Conservation (phyloP, 345 rosid genomes). For the Aethionema arabicum region DNA sequence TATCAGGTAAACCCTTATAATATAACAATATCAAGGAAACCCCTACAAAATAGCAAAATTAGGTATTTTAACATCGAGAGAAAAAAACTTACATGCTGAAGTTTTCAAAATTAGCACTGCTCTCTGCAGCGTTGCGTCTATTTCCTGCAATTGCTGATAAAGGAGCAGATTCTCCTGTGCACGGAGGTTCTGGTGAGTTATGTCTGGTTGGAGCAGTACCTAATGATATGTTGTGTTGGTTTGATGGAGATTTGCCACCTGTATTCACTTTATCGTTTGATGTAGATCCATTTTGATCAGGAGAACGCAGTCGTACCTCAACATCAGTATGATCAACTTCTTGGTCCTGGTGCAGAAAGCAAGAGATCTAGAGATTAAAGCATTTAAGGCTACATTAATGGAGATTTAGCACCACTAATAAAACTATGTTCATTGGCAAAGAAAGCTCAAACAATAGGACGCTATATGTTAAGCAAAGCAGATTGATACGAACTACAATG, state of each 20-base stretch:
- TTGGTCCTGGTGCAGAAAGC: conserved; percentile 46
- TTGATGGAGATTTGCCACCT: conserved; percentile 42
- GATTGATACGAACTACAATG: conserved; percentile 18
- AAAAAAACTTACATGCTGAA: conserved; percentile 56
- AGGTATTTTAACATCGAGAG: conserved; percentile 18
- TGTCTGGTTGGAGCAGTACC: conserved; percentile 36
- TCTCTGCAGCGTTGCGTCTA: conserved; percentile 47
- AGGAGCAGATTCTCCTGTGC: conserved; percentile 38
- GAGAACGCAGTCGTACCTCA: conserved; percentile 35
- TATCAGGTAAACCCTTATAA: conserved; percentile 1
- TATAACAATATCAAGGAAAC: no score
- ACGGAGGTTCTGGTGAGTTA: conserved; percentile 41
- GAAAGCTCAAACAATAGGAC: conserved; percentile 23
- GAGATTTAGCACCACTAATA: conserved; percentile 10
- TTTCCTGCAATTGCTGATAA: conserved; percentile 23
- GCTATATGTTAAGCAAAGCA: conserved; percentile 13
- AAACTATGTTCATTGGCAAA: conserved; percentile 19
- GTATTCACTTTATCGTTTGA: conserved; percentile 39
- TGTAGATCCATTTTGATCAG: conserved; percentile 52
- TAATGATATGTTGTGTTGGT: conserved; percentile 41
- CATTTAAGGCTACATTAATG: background rate
- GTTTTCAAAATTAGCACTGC: conserved; percentile 32
- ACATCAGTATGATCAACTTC: conserved; percentile 51
- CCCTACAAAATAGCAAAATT: conserved; percentile 1
- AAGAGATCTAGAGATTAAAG: conserved; percentile 22